phyloP scores from a whole-genome alignment of 2,329 filamentous ascomycete species.

The Talaromyces pinophilus region DNA sequence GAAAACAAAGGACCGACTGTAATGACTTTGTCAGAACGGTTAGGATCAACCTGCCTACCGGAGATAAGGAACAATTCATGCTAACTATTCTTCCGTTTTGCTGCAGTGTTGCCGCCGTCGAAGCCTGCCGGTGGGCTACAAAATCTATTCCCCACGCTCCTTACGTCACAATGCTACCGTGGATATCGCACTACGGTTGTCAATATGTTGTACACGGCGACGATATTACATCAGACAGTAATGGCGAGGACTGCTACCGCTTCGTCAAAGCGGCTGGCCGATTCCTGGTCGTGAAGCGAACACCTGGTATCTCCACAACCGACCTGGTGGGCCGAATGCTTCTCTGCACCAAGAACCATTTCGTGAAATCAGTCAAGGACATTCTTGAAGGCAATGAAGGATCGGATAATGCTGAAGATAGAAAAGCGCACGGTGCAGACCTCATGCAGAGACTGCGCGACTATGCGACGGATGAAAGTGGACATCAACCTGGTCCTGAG shows the following conservation, averaged over 20 bases:
- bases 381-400: conserved; percentile 72
- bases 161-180: conserved; percentile 90
- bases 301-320: conserved; percentile 93
- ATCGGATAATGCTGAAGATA: conserved; percentile 67
- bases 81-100: neutral
- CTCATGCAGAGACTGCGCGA: conserved; percentile 77
- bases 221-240: conserved; percentile 92
- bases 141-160: conserved; percentile 80
- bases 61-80: neutral
- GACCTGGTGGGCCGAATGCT: conserved; percentile 98
- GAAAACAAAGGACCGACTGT: conserved; percentile 98
- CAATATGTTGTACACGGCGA: conserved; percentile 95
- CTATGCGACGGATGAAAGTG: conserved; percentile 85
- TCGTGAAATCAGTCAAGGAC: conserved; percentile 76
- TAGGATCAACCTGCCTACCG: conserved; percentile 25
- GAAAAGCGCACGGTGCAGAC: conserved; percentile 61
- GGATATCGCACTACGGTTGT: conserved; percentile 95
- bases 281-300: conserved; percentile 96
- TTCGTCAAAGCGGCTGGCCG: conserved; percentile 92
- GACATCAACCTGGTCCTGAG: conserved; percentile 73
- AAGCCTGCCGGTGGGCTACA: conserved; percentile 94
- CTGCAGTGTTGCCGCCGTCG: conserved; percentile 75
- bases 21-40: conserved; percentile 89
- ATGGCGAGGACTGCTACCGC: conserved; percentile 94
- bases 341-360: conserved; percentile 90